phyloP scores from a whole-genome alignment of 306 rosid species.

The Macrotyloma uniflorum region DNA sequence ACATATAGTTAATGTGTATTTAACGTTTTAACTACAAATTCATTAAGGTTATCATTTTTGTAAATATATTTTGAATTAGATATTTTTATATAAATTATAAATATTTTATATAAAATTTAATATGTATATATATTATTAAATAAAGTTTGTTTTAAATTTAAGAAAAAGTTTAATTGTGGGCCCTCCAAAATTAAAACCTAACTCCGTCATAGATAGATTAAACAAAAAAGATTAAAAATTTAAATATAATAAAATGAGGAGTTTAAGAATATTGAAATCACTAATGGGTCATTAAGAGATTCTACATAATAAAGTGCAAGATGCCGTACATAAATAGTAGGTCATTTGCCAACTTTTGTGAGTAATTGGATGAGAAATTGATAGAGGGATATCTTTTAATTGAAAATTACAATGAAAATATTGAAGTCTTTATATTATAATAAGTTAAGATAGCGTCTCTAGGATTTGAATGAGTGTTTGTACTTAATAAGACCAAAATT shows the following conservation, averaged over 20 bases:
- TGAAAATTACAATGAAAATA: not conserved
- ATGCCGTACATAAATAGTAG: slow-evolving; percentile 1
- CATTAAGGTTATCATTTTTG: too few species aligned
- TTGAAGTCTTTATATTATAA: not conserved
- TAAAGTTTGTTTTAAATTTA: too few species aligned
- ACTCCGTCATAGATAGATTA: not conserved
- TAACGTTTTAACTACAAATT: too few species aligned
- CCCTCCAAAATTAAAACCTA: too few species aligned
- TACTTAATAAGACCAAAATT: not conserved
- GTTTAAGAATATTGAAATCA: not conserved
- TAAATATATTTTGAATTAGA: too few species aligned
- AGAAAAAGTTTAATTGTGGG: too few species aligned
- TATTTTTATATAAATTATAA: too few species aligned
- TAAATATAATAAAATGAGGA: not conserved
- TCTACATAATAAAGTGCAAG: not conserved
- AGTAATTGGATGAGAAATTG: not conserved
- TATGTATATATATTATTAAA: too few species aligned
- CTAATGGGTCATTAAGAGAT: not conserved
- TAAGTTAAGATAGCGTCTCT: not conserved
- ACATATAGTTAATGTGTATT: too few species aligned
- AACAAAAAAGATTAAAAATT: not conserved
- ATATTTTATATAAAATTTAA: too few species aligned
- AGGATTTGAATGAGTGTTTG: slow-evolving; percentile 25
- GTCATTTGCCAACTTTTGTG: not conserved
- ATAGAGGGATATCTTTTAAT: not conserved